phyloP scores from a whole-genome alignment of 345 rosid species.

The Triadica sebifera region DNA sequence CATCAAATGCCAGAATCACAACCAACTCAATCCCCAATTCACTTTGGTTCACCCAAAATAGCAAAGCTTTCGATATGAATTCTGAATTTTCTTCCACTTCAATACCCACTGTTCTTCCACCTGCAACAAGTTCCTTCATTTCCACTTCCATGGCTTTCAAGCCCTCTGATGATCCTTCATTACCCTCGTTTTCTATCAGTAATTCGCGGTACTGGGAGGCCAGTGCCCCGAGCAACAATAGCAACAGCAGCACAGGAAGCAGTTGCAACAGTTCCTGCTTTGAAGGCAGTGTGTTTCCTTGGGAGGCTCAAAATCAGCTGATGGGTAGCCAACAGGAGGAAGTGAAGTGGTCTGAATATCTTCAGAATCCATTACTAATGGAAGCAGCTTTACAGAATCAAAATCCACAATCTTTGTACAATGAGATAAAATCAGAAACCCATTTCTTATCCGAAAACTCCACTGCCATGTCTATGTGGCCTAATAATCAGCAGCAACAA shows the following conservation, averaged over 20 bases:
- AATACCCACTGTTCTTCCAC: conserved; percentile 31
- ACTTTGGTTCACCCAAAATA: conserved; percentile 38
- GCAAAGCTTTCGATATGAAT: conserved; percentile 34
- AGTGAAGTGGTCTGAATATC: conserved; percentile 29
- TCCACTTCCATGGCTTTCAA: conserved; percentile 25
- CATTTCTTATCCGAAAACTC: conserved; percentile 38
- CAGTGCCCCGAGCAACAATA: conserved; percentile 31
- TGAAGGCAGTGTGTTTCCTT: conserved; percentile 44
- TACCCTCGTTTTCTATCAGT: conserved; percentile 29
- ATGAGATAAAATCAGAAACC: conserved; percentile 71
- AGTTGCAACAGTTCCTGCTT: conserved; percentile 34
- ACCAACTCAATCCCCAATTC: conserved; percentile 26
- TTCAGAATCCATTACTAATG: conserved; percentile 48
- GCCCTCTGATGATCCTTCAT: conserved; percentile 36
- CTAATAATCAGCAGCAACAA: conserved; percentile 50
- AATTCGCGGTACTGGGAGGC: conserved; percentile 47
- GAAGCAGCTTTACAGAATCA: conserved; percentile 58
- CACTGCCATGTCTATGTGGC: conserved; percentile 38
- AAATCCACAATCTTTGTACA: conserved; percentile 50
- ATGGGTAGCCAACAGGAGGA: conserved; percentile 8
- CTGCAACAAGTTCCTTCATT: conserved; percentile 31
- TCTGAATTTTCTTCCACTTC: conserved; percentile 37
- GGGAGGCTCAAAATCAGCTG: conserved; percentile 49
- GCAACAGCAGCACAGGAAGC: conserved; percentile 39
- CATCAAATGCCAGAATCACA: conserved; percentile 34